Evolutionary conservation across 108 stramenopile genomes (phyloP).

Genomic region (Nitzschia palea): DNA sequence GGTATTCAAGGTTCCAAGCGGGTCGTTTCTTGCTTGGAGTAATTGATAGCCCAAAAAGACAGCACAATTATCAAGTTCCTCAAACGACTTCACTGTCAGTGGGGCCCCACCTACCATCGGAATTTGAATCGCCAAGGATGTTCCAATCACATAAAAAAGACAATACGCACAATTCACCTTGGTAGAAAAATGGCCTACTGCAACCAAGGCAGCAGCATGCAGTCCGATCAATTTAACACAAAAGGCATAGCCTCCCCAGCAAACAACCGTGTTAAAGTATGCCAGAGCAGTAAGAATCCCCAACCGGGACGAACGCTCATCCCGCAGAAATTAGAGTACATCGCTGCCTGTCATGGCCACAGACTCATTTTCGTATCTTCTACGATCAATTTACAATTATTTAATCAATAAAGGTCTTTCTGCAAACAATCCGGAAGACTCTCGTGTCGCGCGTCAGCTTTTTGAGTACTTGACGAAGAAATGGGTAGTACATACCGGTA

Average conservation of each 20-base stretch:
- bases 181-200: conserved; percentile 79
- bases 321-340: conserved; percentile 85
- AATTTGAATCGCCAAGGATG: conserved; percentile 90
- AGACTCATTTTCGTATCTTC: conserved; percentile 96
- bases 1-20: conserved; percentile 49
- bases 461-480: no score
- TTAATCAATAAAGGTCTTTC: no score
- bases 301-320: conserved; percentile 47
- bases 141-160: conserved; percentile 92
- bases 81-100: conserved; percentile 83
- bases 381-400: conserved; percentile 95
- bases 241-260: conserved; percentile 98
- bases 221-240: conserved; percentile 96
- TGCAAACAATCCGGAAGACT: no score
- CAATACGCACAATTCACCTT: conserved; percentile 90
- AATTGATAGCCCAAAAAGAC: conserved; percentile 81
- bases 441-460: no score
- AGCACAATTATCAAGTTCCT: conserved; percentile 74
- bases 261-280: conserved; percentile 94
- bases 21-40: conserved; percentile 56
- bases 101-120: conserved; percentile 92
- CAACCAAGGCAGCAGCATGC: conserved; percentile 84
- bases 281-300: conserved; percentile 75
- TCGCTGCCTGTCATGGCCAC: conserved; percentile 95
- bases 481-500: no score